Evolutionary conservation across 1,139 yeast genomes (phyloP).

Genomic region (Taphrina confusa): DNA sequence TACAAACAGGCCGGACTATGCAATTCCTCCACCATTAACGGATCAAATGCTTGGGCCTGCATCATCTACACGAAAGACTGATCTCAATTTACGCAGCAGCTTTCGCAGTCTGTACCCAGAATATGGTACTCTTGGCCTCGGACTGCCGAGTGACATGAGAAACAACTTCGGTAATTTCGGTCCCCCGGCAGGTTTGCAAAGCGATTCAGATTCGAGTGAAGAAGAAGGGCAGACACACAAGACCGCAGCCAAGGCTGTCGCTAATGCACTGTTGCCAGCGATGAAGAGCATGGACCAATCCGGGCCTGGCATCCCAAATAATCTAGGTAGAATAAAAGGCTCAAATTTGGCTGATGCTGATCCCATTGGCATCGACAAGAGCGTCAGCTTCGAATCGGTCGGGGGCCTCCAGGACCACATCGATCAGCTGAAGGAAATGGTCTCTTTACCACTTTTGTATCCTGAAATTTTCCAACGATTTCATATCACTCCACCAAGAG

Average conservation of each 20-base stretch:
- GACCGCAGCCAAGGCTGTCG: slow-evolving; percentile 1
- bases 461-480: slow-evolving; percentile 93
- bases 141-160: slow-evolving; percentile 3
- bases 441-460: slow-evolving; percentile 83
- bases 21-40: slow-evolving; percentile 35
- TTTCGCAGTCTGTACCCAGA: slow-evolving; percentile 28
- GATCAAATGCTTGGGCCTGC: slow-evolving; percentile 19
- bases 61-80: slow-evolving; percentile 3
- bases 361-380: slow-evolving; percentile 91
- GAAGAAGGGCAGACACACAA: slow-evolving; percentile 28
- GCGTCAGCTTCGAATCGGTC: slow-evolving; percentile 82
- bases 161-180: slow-evolving; percentile 22
- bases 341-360: slow-evolving; percentile 84
- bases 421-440: slow-evolving; percentile 94
- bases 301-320: slow-evolving; percentile 44
- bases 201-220: slow-evolving; percentile 24
- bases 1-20: slow-evolving; percentile 33
- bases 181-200: slow-evolving; percentile 18
- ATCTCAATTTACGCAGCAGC: slow-evolving; percentile 1
- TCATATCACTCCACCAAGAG: slow-evolving; percentile 93
- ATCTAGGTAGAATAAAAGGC: slow-evolving; percentile 48
- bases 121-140: slow-evolving; percentile 20
- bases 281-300: background rate
- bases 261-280: slow-evolving; percentile 7
- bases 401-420: slow-evolving; percentile 91